Evolutionary conservation across 305 asterid species (phyloP), one percentile per base, ranked within the genome.

Genomic region (Fraxinus greggii): DNA sequence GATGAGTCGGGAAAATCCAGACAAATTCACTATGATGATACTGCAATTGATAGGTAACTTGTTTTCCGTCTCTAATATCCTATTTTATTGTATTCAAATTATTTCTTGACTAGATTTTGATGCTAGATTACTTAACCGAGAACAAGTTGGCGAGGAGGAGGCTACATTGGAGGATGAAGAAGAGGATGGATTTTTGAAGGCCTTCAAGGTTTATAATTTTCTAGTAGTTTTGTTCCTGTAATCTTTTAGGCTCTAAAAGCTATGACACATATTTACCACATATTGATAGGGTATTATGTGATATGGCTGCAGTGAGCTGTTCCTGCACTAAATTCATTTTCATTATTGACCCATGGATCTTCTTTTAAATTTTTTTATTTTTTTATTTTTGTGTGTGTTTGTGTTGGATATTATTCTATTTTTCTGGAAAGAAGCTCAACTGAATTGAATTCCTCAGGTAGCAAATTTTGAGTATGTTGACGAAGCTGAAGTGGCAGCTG

Each of bases 11-110:
- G 94, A 70, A 96, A 96, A 89, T 94, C 98, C 79, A 95, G 98
- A 21, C 99, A 96, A 89, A 96, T 96, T 82, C 99, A 93, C 90
- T 96, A 96, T 82, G 99, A 96, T 82, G 99, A 91, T 86, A 84
- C 97, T 86, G 98, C 99, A 75, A 94, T 96, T 85, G 98, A 92
- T 85, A 90, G 99, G 99, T 96, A 87, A 86, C 35, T 81, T 59
- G 17, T 56, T 7, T 77, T 79, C 83, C 63, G 78, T 75, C 77
- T 72, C 59, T 23, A 24, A 33, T 33, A 6, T 75, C 72, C 79
- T 33, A 24, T 77, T 81, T 61, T 45, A 78, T 79, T 23, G 56
- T 75, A 36, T 73, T 79, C 42, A 24, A 33, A 81, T 78, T 83
- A 51, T 77, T 80, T 82, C 42, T 77, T 51, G 78, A 36, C 77